Evolutionary conservation across 441 rosid species (phyloP), one percentile per base, ranked within the genome.

Genomic region (Erysimum cheiri): DNA sequence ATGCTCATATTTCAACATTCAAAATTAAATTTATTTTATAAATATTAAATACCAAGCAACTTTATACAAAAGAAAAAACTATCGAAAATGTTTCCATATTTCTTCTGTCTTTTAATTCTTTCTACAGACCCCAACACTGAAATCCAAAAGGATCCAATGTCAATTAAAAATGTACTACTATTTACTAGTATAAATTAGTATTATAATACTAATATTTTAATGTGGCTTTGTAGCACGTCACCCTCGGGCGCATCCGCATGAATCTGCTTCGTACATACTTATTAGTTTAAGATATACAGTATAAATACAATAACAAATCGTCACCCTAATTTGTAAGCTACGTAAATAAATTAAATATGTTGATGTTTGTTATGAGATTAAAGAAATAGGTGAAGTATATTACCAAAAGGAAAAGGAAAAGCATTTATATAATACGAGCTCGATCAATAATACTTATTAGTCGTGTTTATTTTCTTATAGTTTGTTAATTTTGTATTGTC

Each of bases 131-230:
- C 55, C 28, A 60, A 55, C 74, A 63, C 75, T 39, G 55, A 62
- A 69, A 56, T 26, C 71, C 75, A 63, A 75, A 75, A 62, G 79
- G 67, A 75, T 75, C 79, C 79, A 69, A 64, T 75, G 75, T 39
- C 62, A 50, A 64, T 63, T 3, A 32, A 55, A 19, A 35, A 22
- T 43, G n/a, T n/a, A n/a, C n/a, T n/a, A n/a, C 52, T 47, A 15
- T 67, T 44, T 41, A 50, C 7, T 53, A 48, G 28, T 14, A 29
- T 22, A 43, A 4, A 14, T 7, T 3, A 32, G 3, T 26, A 57
- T 14, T 1, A 19, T n/a, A n/a, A n/a, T n/a, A 5, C 31, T 40
- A 9, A 17, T 33, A 60, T 26, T 41, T 50, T 39, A 67, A 61
- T 36, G 14, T 60, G 19, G 31, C 12, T 12, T 49, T 52, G 8